These are phyloP conservation scores for Aspergillus ostianus DNA, from an alignment of 495 filamentous ascomycete species.

Conservation along the genomic window DNA sequence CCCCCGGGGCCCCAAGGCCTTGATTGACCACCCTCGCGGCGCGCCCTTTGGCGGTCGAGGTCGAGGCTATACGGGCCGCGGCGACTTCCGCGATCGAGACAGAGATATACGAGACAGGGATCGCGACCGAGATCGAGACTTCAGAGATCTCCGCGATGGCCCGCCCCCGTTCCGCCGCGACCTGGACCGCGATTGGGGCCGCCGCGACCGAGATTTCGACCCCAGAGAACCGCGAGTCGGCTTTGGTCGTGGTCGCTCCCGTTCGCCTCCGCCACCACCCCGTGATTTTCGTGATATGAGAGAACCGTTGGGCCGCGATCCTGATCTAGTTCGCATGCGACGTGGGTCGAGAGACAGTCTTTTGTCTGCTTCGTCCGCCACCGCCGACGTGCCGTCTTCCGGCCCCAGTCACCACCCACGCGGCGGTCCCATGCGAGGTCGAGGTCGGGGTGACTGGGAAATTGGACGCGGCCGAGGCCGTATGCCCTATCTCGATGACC, in stretches of 20 bases:
- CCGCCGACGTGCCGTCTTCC: conserved; percentile 58
- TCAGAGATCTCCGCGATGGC: conserved; percentile 37
- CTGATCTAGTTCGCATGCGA: conserved; percentile 49
- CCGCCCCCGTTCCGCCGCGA: conserved; percentile 35
- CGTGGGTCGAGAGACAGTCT: conserved; percentile 61
- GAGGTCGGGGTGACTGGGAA: conserved; percentile 68
- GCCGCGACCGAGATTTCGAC: conserved; percentile 43
- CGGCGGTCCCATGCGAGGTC: conserved; percentile 57
- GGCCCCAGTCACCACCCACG: conserved; percentile 51
- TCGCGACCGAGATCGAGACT: conserved; percentile 43
- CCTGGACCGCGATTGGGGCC: conserved; percentile 38
- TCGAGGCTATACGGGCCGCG: conserved; percentile 48
- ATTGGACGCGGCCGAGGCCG: conserved; percentile 55
- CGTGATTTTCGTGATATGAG: conserved; percentile 52
- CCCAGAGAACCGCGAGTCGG: conserved; percentile 37
- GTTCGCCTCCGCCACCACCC: conserved; percentile 36
- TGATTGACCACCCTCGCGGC: conserved; percentile 63
- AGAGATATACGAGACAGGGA: conserved; percentile 49
- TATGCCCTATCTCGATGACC: conserved; percentile 58
- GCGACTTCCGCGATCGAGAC: conserved; percentile 62
- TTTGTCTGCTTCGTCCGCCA: conserved; percentile 65
- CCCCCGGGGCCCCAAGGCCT: conserved; percentile 68
- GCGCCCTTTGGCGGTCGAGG: conserved; percentile 43
- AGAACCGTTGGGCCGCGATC: conserved; percentile 38
- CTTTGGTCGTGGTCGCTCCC: conserved; percentile 46